These are phyloP conservation scores for Ceratobasidium sp. DNA, from an alignment of 1,284 basidiomycete species.

Conservation along the genomic window DNA sequence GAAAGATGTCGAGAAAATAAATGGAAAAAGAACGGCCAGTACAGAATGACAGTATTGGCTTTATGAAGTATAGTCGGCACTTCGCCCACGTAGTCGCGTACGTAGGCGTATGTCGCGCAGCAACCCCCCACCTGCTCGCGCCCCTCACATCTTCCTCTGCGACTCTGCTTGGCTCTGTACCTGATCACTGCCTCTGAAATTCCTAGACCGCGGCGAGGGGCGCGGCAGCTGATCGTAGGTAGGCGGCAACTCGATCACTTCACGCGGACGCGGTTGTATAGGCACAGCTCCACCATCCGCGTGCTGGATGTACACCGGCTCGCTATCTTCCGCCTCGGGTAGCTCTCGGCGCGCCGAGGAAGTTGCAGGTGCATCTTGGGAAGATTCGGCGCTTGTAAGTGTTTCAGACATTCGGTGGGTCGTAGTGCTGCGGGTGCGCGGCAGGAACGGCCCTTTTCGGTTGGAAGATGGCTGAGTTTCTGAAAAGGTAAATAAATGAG, in stretches of 20 bases:
- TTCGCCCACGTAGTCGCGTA: no score
- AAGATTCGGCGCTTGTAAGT: conserved; percentile 7
- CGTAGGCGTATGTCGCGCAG: no score
- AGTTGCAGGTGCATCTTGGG: background rate
- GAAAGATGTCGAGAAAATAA: no score
- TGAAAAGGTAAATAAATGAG: background rate
- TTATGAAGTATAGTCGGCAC: no score
- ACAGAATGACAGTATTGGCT: no score
- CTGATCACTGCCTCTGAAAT: background rate
- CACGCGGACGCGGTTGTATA: conserved; percentile 19
- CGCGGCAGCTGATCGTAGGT: conserved; percentile 31
- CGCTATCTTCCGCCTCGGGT: background rate
- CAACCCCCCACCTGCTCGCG: background rate
- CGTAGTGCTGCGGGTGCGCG: background rate
- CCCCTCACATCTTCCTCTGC: background rate
- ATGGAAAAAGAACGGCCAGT: no score
- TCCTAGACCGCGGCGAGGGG: background rate
- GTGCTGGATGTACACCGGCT: conserved; percentile 31
- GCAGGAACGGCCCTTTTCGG: background rate
- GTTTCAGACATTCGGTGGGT: background rate
- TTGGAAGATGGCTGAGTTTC: background rate
- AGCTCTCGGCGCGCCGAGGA: background rate
- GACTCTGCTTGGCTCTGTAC: background rate
- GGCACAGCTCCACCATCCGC: conserved; percentile 22
- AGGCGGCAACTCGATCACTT: conserved; percentile 39